These are phyloP conservation scores for Strombidium stylifer DNA, from an alignment of 73 alveolate genomes.

Conservation along the genomic window DNA sequence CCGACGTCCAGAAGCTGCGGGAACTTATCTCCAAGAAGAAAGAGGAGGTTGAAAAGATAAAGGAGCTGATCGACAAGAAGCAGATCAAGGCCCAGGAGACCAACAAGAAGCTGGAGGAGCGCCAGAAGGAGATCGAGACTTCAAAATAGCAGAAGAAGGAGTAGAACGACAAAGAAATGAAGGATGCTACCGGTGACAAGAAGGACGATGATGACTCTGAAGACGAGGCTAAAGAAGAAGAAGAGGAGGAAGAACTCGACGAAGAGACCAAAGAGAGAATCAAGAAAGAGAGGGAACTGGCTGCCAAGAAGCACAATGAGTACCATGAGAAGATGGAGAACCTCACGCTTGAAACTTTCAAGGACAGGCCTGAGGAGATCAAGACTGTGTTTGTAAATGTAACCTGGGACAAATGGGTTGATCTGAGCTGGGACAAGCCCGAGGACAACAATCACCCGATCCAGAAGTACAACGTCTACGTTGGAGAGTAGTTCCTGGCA, in stretches of 20 bases:
- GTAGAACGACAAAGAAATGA: not conserved
- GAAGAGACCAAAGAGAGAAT: slow-evolving; percentile 5
- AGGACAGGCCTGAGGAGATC: slow-evolving; percentile 31
- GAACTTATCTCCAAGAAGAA: not conserved
- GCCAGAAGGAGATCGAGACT: not conserved
- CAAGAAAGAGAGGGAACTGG: slow-evolving; percentile 1
- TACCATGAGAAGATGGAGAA: not conserved
- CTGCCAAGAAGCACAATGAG: not conserved
- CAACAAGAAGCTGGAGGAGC: not conserved
- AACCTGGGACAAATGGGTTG: not conserved
- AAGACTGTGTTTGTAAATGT: not conserved
- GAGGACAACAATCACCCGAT: slow-evolving; percentile 22
- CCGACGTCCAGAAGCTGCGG: not conserved
- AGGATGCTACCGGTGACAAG: too few relatives aligned
- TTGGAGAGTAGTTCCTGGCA: not conserved
- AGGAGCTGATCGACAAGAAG: too few relatives aligned
- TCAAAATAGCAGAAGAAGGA: not conserved
- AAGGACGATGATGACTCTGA: not conserved
- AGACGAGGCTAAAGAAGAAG: not conserved
- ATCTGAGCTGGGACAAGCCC: slow-evolving; percentile 7
- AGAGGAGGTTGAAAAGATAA: not conserved
- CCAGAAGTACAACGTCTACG: slow-evolving; percentile 1
- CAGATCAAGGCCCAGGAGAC: too few relatives aligned
- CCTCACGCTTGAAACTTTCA: slow-evolving; percentile 1
- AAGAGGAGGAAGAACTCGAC: not conserved